Percentiles rank a stretch among this genome's conserved stretches.
These are phyloP conservation scores for Alloteropsis angusta DNA, from an alignment of 202 grass and related monocot species.

Conservation along the genomic window DNA sequence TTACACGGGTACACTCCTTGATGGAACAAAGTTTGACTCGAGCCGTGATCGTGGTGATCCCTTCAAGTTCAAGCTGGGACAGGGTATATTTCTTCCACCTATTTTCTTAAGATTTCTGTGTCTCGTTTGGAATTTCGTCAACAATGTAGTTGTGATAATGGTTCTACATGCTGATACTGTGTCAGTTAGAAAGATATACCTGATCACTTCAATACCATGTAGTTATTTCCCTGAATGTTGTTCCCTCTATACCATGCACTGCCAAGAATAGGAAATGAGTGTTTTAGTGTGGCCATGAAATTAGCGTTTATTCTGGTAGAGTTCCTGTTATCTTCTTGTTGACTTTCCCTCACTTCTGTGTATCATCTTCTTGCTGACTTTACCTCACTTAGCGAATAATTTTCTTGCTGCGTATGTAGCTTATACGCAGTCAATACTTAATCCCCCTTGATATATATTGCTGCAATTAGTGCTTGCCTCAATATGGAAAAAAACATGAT, in stretches of 20 bases:
- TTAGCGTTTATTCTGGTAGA: neutral
- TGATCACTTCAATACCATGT: neutral
- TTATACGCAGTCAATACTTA: neutral
- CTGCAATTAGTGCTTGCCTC: neutral
- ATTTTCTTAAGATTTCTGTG: neutral
- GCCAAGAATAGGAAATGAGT: neutral
- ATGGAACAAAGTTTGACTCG: constrained; percentile 73
- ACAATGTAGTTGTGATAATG: neutral
- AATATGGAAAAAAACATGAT: neutral
- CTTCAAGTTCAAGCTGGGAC: constrained; percentile 77
- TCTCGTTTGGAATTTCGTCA: neutral
- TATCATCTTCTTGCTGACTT: neutral
- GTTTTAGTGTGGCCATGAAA: neutral
- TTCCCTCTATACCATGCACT: neutral
- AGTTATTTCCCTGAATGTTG: neutral
- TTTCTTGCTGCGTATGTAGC: neutral
- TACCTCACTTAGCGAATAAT: neutral
- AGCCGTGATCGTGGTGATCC: constrained; percentile 54
- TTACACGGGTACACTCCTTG: constrained; percentile 71
- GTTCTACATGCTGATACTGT: neutral
- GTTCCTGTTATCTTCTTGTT: neutral
- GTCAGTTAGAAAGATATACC: neutral
- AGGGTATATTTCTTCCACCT: constrained; percentile 35
- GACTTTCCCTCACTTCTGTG: neutral
- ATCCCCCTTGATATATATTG: neutral